phyloP scores from a whole-genome alignment of 2,329 filamentous ascomycete species.

The Tympanopsis confertula region DNA sequence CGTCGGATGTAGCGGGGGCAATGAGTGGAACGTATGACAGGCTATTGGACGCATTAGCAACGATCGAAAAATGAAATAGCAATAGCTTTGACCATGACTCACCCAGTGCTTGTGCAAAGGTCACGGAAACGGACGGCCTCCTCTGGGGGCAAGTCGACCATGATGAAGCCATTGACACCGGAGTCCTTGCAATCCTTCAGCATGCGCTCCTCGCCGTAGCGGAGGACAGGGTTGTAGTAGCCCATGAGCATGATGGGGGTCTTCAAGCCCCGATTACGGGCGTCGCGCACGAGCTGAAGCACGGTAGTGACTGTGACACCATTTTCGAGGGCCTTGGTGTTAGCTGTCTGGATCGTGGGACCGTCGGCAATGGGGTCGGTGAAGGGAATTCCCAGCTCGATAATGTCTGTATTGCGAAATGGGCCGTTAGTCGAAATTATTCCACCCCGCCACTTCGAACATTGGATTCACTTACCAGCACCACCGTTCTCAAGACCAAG shows the following conservation, averaged over 20 bases:
- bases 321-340: slow-evolving; percentile 80
- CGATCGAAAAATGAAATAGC: background rate
- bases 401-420: slow-evolving; percentile 71
- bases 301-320: slow-evolving; percentile 73
- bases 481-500: slow-evolving; percentile 87
- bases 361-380: slow-evolving; percentile 97
- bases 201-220: slow-evolving; percentile 85
- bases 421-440: too few relatives aligned
- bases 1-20: slow-evolving; percentile 82
- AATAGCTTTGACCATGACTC: too few relatives aligned
- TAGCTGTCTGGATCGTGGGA: slow-evolving; percentile 89
- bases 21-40: slow-evolving; percentile 96
- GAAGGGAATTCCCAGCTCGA: slow-evolving; percentile 92
- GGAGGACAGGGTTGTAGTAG: slow-evolving; percentile 93
- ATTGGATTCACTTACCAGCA: slow-evolving; percentile 53
- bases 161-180: slow-evolving; percentile 90
- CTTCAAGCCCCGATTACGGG: slow-evolving; percentile 64
- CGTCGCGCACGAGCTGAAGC: slow-evolving; percentile 72
- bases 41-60: slow-evolving; percentile 22
- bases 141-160: slow-evolving; percentile 90
- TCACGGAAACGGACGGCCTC: slow-evolving; percentile 87
- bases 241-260: slow-evolving; percentile 90
- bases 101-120: slow-evolving; percentile 39
- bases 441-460: too few relatives aligned
- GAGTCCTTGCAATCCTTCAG: slow-evolving; percentile 73